Conservation (phyloP, 768 basidiomycete species). For the Trametes cubensis region DNA sequence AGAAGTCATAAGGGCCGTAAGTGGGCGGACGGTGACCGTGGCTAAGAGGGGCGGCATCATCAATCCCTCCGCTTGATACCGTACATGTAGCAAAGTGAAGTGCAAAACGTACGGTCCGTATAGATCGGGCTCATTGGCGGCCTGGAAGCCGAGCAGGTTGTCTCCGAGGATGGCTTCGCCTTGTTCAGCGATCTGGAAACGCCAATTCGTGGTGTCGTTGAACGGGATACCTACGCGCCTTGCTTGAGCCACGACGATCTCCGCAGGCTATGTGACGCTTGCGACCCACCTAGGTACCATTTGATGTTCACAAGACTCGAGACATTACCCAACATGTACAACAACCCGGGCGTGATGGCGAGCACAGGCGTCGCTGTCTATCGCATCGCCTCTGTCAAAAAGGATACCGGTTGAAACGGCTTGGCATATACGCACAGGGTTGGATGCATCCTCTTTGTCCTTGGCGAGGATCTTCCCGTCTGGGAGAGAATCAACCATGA, state of each 20-base stretch:
- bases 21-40: conserved; percentile 40
- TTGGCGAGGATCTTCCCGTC: conserved; percentile 57
- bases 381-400: neutral
- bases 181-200: conserved; percentile 55
- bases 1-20: conserved; percentile 50
- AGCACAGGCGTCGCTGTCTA: conserved; percentile 56
- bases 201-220: conserved; percentile 61
- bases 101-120: conserved; percentile 41
- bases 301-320: conserved; percentile 43
- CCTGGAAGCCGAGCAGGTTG: conserved; percentile 64
- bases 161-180: conserved; percentile 66
- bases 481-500: conserved; percentile 50
- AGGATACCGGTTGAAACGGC: no score
- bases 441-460: conserved; percentile 37
- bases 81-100: neutral
- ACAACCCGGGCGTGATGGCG: conserved; percentile 53
- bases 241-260: neutral
- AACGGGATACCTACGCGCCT: conserved; percentile 57
- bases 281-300: conserved; percentile 47
- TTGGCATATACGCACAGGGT: conserved; percentile 31
- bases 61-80: neutral
- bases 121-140: conserved; percentile 83
- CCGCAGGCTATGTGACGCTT: conserved; percentile 33
- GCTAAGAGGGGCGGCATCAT: conserved; percentile 14
- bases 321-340: conserved; percentile 57